Conservation (phyloP, 2,329 filamentous ascomycete genomes). For the Zymoseptoria ardabiliae region DNA sequence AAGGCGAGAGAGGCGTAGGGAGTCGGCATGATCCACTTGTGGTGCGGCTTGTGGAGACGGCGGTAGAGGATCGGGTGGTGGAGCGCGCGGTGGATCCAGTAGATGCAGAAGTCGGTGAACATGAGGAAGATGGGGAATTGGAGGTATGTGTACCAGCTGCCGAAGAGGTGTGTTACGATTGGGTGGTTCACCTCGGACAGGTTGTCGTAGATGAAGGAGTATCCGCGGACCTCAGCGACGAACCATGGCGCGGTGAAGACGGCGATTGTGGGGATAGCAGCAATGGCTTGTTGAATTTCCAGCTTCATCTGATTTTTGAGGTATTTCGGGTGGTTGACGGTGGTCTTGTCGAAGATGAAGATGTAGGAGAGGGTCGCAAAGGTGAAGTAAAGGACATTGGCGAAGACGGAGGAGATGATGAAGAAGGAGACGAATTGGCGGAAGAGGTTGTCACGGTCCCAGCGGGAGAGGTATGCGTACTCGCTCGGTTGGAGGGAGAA, state of each 20-base stretch:
- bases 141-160: conserved; percentile 52
- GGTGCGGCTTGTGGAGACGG: conserved; percentile 87
- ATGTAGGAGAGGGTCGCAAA: conserved; percentile 77
- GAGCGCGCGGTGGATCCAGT: conserved; percentile 81
- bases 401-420: conserved; percentile 85
- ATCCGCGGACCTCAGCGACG: conserved; percentile 73
- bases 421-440: conserved; percentile 72
- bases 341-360: conserved; percentile 87
- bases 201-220: conserved; percentile 81
- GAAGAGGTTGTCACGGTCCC: conserved; percentile 67
- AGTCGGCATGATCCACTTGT: conserved; percentile 99
- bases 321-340: conserved; percentile 84
- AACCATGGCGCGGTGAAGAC: conserved; percentile 75
- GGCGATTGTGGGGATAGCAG: conserved; percentile 74
- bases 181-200: conserved; percentile 13
- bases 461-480: conserved; percentile 71
- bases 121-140: conserved; percentile 84
- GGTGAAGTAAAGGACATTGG: conserved; percentile 73
- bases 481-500: conserved; percentile 62
- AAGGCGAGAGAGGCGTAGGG: conserved; percentile 90
- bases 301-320: conserved; percentile 85
- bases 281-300: conserved; percentile 75
- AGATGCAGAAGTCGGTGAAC: conserved; percentile 86
- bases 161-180: conserved; percentile 24
- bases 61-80: conserved; percentile 81